Evolutionary conservation across 441 rosid species (phyloP), one percentile per base, ranked within the genome.

Genomic region (Geranium incanum): DNA sequence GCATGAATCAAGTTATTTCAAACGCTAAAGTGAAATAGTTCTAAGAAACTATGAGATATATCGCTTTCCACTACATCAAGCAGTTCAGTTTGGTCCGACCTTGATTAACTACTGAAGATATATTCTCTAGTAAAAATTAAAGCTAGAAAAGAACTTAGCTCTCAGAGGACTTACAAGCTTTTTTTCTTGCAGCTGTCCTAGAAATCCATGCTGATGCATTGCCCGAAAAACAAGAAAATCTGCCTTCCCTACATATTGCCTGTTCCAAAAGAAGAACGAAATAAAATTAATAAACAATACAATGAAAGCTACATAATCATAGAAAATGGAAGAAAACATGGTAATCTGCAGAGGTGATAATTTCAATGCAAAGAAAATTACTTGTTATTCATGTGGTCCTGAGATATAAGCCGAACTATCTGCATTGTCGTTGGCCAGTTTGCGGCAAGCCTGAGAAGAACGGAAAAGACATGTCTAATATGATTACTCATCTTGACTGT

Each of bases 361-460:
- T 68, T 78, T 75, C 48, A 74, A 36, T 18, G 75, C 68, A 73
- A 43, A n/a, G 67, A 71, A 45, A 28, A 71, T 76, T 89, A 94
- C 98, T 92, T 90, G 86, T 92, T 92, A 84, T 92, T 92, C 98
- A 92, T 92, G 84, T 92, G 98, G 77, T 92, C 99, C 79, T 89
- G 97, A 43, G 97, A 90, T 79, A 95, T 92, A 75, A 95, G 94
- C 68, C 97, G 96, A 74, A 87, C 98, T 67, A 95, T 92, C 84
- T 92, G 98, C 99, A 95, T 90, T 39, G 89, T 87, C 43, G 81
- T 71, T n/a, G 99, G 99, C 99, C 99, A 95, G 78, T 95, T 88
- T 68, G 89, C 95, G 69, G 98, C 99, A 74, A 95, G 94, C 89
- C 97, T 94, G 92, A 79, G 70, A 81, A 69, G 57, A 78, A 48